Percentiles rank a stretch among this genome's conserved stretches.
Conservation (phyloP, 768 basidiomycete species). For the Lentinula raphanica region DNA sequence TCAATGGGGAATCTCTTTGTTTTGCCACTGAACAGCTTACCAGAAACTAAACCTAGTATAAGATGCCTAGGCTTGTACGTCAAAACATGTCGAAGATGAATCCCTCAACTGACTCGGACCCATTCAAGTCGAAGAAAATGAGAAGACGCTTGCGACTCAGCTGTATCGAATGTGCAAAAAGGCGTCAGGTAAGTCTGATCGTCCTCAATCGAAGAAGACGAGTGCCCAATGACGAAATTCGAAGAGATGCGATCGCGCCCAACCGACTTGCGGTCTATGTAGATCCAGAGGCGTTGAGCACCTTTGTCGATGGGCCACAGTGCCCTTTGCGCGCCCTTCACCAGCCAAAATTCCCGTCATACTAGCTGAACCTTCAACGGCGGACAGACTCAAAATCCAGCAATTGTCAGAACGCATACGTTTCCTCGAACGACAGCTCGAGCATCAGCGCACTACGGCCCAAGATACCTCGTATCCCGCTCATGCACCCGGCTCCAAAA, state of each 20-base stretch:
- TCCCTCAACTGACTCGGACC: neutral
- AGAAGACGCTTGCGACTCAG: conserved; percentile 44
- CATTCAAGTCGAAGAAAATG: conserved; percentile 50
- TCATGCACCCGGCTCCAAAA: neutral
- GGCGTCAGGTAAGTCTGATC: conserved; percentile 38
- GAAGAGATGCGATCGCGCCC: conserved; percentile 40
- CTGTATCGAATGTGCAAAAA: conserved; percentile 53
- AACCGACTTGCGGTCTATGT: conserved; percentile 21
- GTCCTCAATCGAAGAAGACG: neutral
- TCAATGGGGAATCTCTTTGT: neutral
- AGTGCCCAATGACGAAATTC: neutral
- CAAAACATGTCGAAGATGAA: neutral
- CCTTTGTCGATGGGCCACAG: conserved; percentile 25
- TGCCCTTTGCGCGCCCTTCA: conserved; percentile 19
- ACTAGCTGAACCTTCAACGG: neutral
- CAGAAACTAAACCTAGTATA: neutral
- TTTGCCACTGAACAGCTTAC: neutral
- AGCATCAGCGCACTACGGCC: conserved; percentile 9
- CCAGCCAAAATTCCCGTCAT: conserved; percentile 18
- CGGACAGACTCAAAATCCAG: neutral
- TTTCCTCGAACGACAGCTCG: conserved; percentile 6
- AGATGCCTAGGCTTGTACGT: too few species aligned
- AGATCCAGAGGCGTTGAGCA: conserved; percentile 23
- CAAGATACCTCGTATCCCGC: neutral
- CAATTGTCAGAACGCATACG: conserved; percentile 6